Base-by-base conservation (phyloP, 177 flowering plant genomes). In the Vitis hybrid region DNA sequence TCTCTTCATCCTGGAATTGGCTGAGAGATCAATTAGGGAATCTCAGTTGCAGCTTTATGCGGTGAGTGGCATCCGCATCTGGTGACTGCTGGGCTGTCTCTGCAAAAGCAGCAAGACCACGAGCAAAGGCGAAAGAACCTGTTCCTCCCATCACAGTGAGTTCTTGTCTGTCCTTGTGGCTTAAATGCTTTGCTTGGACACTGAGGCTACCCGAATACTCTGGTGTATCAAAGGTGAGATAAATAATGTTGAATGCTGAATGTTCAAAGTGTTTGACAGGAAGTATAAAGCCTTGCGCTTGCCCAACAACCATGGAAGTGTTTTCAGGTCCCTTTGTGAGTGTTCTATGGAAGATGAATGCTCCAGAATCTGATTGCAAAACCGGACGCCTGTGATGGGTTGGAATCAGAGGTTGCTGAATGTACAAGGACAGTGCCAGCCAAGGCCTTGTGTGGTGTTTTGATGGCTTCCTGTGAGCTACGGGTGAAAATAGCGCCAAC, bases 111-210 rank as follows among this genome's bases (percentile, higher is more conserved):
- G 96, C 98, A 18, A 72, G 63, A 18, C 97, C 98, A 18, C 86
- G 81, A 2, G 93, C 97, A 79, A 91, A 93, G 26, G 94, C 98
- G 60, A 91, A 93, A n/a, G 90, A 85, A 0, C 96, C 93, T 0
- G 98, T 91, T 2, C 98, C 96, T 1, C 98, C 98, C 19, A 90
- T 85, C 9, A 91, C 93, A 3, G 30, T 76, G 18, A 91, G 83
- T 60, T 88, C 87, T 55, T 89, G 81, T 21, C 23, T 70, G 49
- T 74, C 80, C 62, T 75, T 80, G 64, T 81, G 62, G 0, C 14
- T 73, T 1, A 89, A 59, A 51, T 81, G 72, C 64, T 80, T 85
- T 19, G 91, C 89, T 68, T 84, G 78, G 18, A 93, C 69, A 15
- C 97, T 81, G 1, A 93, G 70, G 63, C 94, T 87, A 8, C 98